Conservation (phyloP, 1,139 yeast genomes). For the Pichia inconspicua region DNA sequence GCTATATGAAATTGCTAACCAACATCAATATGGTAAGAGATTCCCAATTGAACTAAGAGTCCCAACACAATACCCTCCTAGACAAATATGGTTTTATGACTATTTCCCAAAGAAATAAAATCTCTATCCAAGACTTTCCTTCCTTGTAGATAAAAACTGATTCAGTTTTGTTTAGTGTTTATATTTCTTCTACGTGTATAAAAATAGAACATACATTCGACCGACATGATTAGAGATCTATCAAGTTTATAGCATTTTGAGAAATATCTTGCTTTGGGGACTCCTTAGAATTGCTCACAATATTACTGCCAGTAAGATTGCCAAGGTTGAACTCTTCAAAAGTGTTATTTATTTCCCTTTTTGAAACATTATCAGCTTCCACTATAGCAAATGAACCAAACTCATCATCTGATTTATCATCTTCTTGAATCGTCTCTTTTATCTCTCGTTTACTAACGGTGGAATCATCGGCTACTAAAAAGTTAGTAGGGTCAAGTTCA, state of each 20-base stretch:
- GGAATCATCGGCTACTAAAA: background rate
- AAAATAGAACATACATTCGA: too few relatives aligned
- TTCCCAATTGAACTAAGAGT: slow-evolving; percentile 76
- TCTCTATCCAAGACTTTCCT: background rate
- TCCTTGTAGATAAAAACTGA: slow-evolving; percentile 1
- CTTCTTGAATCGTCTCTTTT: background rate
- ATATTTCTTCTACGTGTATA: too few relatives aligned
- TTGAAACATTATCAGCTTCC: too few relatives aligned
- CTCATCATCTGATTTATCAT: background rate
- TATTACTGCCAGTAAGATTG: too few relatives aligned
- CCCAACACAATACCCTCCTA: slow-evolving; percentile 91
- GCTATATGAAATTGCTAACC: slow-evolving; percentile 46
- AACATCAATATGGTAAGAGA: slow-evolving; percentile 40
- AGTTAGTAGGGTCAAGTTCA: background rate
- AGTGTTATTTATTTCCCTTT: too few relatives aligned
- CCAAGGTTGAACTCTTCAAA: too few relatives aligned
- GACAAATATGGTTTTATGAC: slow-evolving; percentile 70
- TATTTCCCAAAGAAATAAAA: slow-evolving; percentile 28
- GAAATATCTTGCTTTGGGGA: too few relatives aligned
- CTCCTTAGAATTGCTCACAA: too few relatives aligned
- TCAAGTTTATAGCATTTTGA: background rate
- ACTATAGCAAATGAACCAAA: background rate
- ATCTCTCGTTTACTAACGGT: background rate
- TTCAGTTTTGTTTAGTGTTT: background rate
- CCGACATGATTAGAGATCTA: background rate